Conservation (phyloP, 768 basidiomycete genomes). For the Mycena leptocephala region DNA sequence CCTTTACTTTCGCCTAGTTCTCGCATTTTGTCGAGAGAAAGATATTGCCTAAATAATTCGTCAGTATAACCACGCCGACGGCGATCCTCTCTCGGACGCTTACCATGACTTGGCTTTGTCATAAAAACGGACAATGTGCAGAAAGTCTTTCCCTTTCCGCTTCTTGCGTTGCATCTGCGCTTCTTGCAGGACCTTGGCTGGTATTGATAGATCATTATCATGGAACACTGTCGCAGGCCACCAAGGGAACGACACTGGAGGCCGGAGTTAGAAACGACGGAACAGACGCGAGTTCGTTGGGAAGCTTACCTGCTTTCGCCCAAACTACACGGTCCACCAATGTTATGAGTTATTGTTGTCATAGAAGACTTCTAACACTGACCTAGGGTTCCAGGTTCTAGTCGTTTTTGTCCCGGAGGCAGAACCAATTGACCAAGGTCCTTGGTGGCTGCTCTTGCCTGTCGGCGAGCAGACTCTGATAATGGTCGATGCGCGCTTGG, state of each 20-base stretch:
- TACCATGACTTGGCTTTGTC: constrained; percentile 80
- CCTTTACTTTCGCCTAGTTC: constrained; percentile 80
- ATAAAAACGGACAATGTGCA: constrained; percentile 86
- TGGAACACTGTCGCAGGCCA: constrained; percentile 90
- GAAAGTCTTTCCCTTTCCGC: constrained; percentile 56
- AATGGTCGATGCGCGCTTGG: background rate
- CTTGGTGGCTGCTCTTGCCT: background rate
- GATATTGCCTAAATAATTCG: constrained; percentile 71
- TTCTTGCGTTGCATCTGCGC: constrained; percentile 43
- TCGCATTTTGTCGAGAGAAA: constrained; percentile 69
- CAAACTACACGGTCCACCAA: constrained; percentile 69
- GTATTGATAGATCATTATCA: constrained; percentile 72
- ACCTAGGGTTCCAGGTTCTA: constrained; percentile 76
- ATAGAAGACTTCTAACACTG: constrained; percentile 37
- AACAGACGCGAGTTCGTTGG: constrained; percentile 13
- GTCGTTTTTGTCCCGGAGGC: constrained; percentile 18
- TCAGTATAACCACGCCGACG: background rate
- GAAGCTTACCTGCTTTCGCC: constrained; percentile 80
- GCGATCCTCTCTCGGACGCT: constrained; percentile 27
- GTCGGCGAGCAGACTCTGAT: background rate
- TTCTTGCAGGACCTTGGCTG: constrained; percentile 54
- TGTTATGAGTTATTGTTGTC: constrained; percentile 6
- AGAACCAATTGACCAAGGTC: constrained; percentile 22
- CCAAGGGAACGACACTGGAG: constrained; percentile 83
- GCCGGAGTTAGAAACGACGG: constrained; percentile 4